Base-by-base conservation (phyloP, 768 basidiomycete species). In the Naematelia encephala region DNA sequence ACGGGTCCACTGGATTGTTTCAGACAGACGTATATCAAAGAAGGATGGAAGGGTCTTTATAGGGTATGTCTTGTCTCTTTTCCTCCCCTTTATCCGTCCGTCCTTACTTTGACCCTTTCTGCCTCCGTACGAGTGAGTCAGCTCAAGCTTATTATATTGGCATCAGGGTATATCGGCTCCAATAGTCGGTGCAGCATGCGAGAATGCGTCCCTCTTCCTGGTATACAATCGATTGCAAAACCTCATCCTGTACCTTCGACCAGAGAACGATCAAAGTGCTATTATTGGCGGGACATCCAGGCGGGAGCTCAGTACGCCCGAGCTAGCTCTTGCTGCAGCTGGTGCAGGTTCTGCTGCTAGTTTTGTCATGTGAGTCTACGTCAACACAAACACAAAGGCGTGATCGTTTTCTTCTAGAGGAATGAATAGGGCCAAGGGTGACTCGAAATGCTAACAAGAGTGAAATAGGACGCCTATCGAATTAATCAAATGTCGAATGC, bases 401-500 rank as follows among this genome's bases (percentile, higher is more conserved):
- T n/a, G n/a, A n/a, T n/a, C n/a, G n/a, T n/a, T n/a, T n/a, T n/a
- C n/a, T n/a, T n/a, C n/a, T n/a, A n/a, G n/a, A n/a, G n/a, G n/a
- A n/a, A n/a, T n/a, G n/a, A n/a, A n/a, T n/a, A n/a, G n/a, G n/a
- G n/a, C n/a, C n/a, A n/a, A n/a, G n/a, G n/a, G n/a, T n/a, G n/a
- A n/a, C n/a, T n/a, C n/a, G 34, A 16, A 14, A 25, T 52, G 11
- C 21, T 57, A 19, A 48, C 56, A 34, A 25, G 53, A 45, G 34
- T 16, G 8, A 16, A 16, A 1, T 68, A 91, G 90, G 26, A 96
- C 92, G 0, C 93, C 93, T 1, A 87, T 97, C 57, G 93, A 96
- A 69, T 86, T 96, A 50, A 84, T 97, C 59, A 96, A 98, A 78
- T 96, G 91, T 80, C 90, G 91, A 77, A 94, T 97, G 91, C 93